Percentiles rank a stretch among this genome's conserved stretches.
These are phyloP conservation scores for Irineochytrium annulatum DNA, from an alignment of 192 early-diverging fungal species.

Conservation along the genomic window DNA sequence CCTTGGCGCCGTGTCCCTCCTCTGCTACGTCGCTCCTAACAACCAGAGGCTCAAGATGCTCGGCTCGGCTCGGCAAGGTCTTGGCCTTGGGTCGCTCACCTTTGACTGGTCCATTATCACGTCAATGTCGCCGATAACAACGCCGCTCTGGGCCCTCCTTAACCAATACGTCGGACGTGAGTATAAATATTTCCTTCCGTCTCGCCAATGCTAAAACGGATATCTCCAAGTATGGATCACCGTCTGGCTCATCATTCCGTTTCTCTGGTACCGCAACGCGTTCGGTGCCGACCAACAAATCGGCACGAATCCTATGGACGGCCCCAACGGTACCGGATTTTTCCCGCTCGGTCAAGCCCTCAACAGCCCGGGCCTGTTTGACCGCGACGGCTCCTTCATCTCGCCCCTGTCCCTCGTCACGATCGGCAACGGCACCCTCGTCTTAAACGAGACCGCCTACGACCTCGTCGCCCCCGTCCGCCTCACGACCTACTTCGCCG, in stretches of 20 bases:
- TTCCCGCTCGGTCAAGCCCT: slow-evolving; percentile 22
- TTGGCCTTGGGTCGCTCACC: slow-evolving; percentile 16
- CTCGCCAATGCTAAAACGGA: slow-evolving; percentile 1
- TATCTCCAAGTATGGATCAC: slow-evolving; percentile 18
- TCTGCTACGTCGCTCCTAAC: slow-evolving; percentile 16
- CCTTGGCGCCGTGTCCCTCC: slow-evolving; percentile 21
- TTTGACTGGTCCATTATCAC: slow-evolving; percentile 28
- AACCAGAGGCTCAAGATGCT: slow-evolving; percentile 14
- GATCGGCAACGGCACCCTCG: slow-evolving; percentile 9
- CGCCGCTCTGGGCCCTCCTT: slow-evolving; percentile 11
- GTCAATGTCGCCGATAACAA: slow-evolving; percentile 10
- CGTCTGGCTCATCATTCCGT: slow-evolving; percentile 25
- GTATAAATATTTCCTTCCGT: slow-evolving; percentile 1
- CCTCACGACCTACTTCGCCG: slow-evolving; percentile 23
- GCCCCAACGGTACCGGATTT: slow-evolving; percentile 10
- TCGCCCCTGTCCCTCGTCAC: slow-evolving; percentile 14
- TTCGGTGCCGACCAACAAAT: slow-evolving; percentile 26
- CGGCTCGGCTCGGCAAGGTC: slow-evolving; percentile 16
- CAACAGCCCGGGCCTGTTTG: slow-evolving; percentile 16
- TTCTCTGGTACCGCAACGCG: slow-evolving; percentile 31
- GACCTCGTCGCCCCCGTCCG: slow-evolving; percentile 12
- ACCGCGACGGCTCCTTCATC: slow-evolving; percentile 8
- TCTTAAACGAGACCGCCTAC: slow-evolving; percentile 19
- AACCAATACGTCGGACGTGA: slow-evolving; percentile 18
- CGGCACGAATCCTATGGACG: slow-evolving; percentile 12